Evolutionary conservation across 2,329 filamentous ascomycete genomes (phyloP), one percentile per base, ranked within the genome.

Genomic region (Aotearoamyces nothofagi): DNA sequence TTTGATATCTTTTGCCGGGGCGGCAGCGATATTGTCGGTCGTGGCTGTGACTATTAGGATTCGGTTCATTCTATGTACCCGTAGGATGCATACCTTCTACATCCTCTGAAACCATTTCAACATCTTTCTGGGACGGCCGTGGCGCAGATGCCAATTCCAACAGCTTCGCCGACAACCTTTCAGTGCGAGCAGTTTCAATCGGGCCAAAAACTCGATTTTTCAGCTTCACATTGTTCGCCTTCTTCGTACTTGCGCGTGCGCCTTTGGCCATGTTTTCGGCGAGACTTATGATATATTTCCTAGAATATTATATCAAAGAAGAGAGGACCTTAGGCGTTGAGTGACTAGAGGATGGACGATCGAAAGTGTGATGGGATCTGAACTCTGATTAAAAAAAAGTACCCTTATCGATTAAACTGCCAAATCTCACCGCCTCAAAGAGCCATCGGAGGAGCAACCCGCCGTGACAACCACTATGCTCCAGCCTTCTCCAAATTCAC

Each of bases 181-280:
- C 77, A 30, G 75, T 77, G 42, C 87, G 71, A 25, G 79, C 84
- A 44, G 66, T 60, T 52, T 87, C 82, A 31, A 75, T 73, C 10
- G 87, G 87, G 2, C 78, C 81, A 55, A 92, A 94, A 40, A 94
- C 78, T 39, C 71, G 73, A 40, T 69, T 63, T 54, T 86, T 86
- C 39, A 93, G 66, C 44, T 70, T 76, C 42, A 69, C 66, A 58
- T 84, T 83, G 61, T 94, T 94, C 46, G 66, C 65, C 61, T 94
- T 94, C 45, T 65, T 72, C 40, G 69, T 63, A 51, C 78, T 92
- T 40, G 86, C 70, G 52, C 87, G 69, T 36, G 79, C 63, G 50
- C 81, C 79, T 54, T 92, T 94, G 14, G 86, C 87, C 87, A 94
- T 96, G 43, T 32, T 66, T n/a, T n/a, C n/a, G n/a, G n/a, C n/a